Evolutionary conservation across 2,329 filamentous ascomycete genomes (phyloP), one percentile per base, ranked within the genome.

Genomic region (Hymenoscyphus albidus): DNA sequence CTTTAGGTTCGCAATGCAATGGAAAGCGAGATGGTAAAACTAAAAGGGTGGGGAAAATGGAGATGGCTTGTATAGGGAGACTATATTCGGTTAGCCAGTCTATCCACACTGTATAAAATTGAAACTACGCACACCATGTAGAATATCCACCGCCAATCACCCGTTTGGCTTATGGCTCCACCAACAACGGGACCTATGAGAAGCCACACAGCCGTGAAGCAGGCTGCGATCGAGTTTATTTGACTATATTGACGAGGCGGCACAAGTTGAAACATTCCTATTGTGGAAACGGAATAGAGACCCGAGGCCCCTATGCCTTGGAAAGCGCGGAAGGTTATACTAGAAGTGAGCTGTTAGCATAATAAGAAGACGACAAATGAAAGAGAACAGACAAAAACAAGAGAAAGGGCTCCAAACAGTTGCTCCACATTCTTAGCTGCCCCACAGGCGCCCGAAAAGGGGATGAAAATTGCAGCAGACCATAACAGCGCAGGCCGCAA

Each of bases 121-220:
- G 7, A 35, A 58, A 58, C 7, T 32, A 35, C 56, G 35, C 56
- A 58, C 56, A 13, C n/a, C 10, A 58, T 35, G 14, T 13, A 35
- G 16, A 58, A 58, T 31, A 58, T 58, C 56, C 56, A 58, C 4
- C 56, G 22, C 56, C 56, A 58, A n/a, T n/a, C 35, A 10, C 7
- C 9, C 16, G 27, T 35, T 13, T 58, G 27, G 27, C 27, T 58
- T 12, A 58, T 58, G 16, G 14, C 56, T n/a, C 56, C 56, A 9
- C 56, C 56, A 38, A 58, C 12, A 5, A 58, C 10, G 7, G 56
- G 56, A 13, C 56, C 56, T 27, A 58, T 13, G 12, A 58, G 14
- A 10, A 58, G 31, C 14, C n/a, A 32, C 3, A 58, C 14, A 32
- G 27, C 56, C 6, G 31, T 35, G 31, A 38, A 10, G 32, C 13